A percentile compares a stretch with the other conserved stretches of the same genome.
Conservation (phyloP, 1,284 basidiomycete species). For the Boletus semigastroideus region DNA sequence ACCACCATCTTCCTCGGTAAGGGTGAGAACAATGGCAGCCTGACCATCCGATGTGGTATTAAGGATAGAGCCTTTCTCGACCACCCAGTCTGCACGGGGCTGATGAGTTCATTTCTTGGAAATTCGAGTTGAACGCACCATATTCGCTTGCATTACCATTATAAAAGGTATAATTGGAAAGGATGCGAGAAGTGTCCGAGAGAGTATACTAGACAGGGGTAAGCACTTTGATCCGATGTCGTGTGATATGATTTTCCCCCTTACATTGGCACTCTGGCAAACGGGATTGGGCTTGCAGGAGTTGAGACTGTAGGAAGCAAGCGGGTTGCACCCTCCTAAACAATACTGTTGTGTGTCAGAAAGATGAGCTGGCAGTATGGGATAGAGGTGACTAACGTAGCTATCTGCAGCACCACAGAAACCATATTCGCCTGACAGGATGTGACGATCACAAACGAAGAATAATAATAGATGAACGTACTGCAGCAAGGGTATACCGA, state of each 20-base stretch:
- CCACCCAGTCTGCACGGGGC: conserved; percentile 56
- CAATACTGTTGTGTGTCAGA: conserved; percentile 54
- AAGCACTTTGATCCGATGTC: background rate
- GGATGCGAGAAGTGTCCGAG: conserved; percentile 62
- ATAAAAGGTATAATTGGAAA: conserved; percentile 62
- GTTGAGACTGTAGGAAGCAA: conserved; percentile 57
- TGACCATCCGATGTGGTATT: conserved; percentile 63
- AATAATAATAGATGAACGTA: conserved; percentile 30
- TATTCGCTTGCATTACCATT: conserved; percentile 73
- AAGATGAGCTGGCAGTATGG: background rate
- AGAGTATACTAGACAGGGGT: conserved; percentile 54
- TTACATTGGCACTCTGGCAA: conserved; percentile 62
- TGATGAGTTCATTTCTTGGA: background rate
- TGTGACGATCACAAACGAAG: conserved; percentile 1
- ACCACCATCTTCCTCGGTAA: conserved; percentile 70
- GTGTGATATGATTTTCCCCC: conserved; percentile 14
- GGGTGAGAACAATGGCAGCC: conserved; percentile 60
- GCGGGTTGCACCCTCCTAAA: conserved; percentile 79
- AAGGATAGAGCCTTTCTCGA: conserved; percentile 67
- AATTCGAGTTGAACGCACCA: conserved; percentile 24
- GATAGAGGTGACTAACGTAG: conserved; percentile 36
- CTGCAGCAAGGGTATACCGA: conserved; percentile 69
- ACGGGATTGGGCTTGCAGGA: conserved; percentile 75
- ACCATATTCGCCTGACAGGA: conserved; percentile 61
- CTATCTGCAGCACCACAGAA: conserved; percentile 58